These are phyloP conservation scores for Arctium lappa DNA, from an alignment of 129 eudicot genomes.

Conservation along the genomic window DNA sequence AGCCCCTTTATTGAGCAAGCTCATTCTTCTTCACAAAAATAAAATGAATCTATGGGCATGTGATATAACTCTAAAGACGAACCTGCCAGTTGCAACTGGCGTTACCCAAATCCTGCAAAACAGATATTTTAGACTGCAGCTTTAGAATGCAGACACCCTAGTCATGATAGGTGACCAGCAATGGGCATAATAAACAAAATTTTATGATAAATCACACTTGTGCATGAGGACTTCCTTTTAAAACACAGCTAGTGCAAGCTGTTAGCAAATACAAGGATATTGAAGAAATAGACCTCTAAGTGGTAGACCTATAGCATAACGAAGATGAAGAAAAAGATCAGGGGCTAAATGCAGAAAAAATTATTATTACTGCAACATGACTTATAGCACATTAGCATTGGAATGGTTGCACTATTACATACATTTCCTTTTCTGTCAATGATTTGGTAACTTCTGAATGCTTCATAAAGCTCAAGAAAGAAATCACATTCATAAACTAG, in stretches of 20 bases:
- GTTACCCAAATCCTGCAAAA: conserved; percentile 51
- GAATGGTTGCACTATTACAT: neutral
- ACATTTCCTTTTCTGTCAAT: neutral
- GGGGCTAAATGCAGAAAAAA: neutral
- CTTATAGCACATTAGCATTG: neutral
- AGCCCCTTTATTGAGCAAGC: conserved; percentile 60
- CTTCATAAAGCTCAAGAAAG: neutral
- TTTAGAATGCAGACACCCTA: neutral
- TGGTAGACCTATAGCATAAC: too few relatives aligned
- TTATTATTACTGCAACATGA: neutral
- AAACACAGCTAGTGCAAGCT: neutral
- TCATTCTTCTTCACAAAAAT: conserved; percentile 50
- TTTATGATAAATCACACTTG: neutral
- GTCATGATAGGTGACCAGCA: too few relatives aligned
- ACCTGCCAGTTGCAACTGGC: conserved; percentile 9
- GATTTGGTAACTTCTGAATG: neutral
- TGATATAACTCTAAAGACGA: neutral
- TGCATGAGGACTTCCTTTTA: neutral
- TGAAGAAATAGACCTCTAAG: too few relatives aligned
- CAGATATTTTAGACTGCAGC: neutral
- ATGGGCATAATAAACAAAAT: too few relatives aligned
- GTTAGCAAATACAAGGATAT: neutral
- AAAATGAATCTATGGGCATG: conserved; percentile 25
- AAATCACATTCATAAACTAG: neutral
- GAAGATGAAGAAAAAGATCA: neutral